Percentiles rank a stretch among this genome's conserved stretches.
These are phyloP conservation scores for Fusarium chlamydosporum DNA, from an alignment of 2,329 filamentous ascomycete species.

Conservation along the genomic window DNA sequence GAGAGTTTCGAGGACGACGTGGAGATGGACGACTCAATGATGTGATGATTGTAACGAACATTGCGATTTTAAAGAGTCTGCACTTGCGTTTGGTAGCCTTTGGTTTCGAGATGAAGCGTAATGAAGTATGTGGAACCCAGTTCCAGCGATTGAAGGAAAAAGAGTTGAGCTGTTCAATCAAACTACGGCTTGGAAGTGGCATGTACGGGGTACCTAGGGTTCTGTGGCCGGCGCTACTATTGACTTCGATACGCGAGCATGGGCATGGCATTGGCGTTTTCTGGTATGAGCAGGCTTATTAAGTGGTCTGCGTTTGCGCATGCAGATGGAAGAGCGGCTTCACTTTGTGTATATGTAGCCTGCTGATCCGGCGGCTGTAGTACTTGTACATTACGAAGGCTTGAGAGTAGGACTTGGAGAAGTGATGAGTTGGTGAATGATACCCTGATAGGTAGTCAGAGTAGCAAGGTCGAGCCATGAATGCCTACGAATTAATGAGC, in stretches of 20 bases:
- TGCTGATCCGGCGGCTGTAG: conserved; percentile 33
- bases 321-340: conserved; percentile 41
- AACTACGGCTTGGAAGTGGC: background rate
- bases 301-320: conserved; percentile 27
- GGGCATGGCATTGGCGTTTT: conserved; percentile 57
- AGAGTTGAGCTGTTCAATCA: conserved; percentile 9
- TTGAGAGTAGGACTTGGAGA: conserved; percentile 14
- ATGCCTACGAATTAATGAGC: conserved; percentile 12
- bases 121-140: conserved; percentile 36
- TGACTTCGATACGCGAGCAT: conserved; percentile 50
- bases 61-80: conserved; percentile 46
- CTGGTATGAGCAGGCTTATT: conserved; percentile 41
- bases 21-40: conserved; percentile 76
- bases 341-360: conserved; percentile 48
- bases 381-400: conserved; percentile 47
- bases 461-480: conserved; percentile 19
- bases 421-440: conserved; percentile 18
- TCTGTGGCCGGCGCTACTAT: conserved; percentile 35
- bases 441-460: conserved; percentile 35
- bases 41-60: conserved; percentile 62
- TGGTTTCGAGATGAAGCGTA: conserved; percentile 34
- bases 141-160: conserved; percentile 5
- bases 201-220: conserved; percentile 23
- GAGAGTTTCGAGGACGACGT: conserved; percentile 89
- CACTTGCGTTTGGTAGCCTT: conserved; percentile 44